These are phyloP conservation scores for Scheffersomyces illinoinensis DNA, from an alignment of 1,139 yeast species.

Conservation along the genomic window DNA sequence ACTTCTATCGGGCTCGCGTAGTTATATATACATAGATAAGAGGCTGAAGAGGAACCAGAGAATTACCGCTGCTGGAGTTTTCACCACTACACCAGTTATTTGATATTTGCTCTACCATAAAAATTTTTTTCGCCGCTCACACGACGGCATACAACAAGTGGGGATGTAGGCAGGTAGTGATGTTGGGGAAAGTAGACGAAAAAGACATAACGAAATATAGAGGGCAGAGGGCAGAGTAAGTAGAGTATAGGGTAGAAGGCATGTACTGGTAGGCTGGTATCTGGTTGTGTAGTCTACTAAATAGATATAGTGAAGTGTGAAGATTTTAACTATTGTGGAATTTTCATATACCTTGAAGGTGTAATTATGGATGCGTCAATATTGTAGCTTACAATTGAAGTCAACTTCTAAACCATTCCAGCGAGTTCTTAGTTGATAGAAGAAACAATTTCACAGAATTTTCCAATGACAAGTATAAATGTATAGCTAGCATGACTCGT, in stretches of 20 bases:
- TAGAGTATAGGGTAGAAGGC: background rate
- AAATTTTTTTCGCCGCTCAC: slow-evolving; percentile 1
- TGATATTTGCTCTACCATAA: slow-evolving; percentile 74
- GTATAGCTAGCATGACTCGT: background rate
- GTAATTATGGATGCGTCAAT: background rate
- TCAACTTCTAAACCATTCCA: no score
- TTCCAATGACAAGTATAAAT: background rate
- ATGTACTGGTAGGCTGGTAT: background rate
- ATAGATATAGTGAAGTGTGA: background rate
- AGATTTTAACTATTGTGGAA: no score
- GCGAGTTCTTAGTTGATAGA: background rate
- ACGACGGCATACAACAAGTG: background rate
- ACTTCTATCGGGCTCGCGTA: background rate
- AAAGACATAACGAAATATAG: no score
- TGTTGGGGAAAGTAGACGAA: background rate
- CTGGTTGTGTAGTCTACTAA: background rate
- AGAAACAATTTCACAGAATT: background rate
- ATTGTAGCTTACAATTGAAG: no score
- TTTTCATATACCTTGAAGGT: background rate
- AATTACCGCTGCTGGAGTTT: background rate
- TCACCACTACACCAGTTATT: background rate
- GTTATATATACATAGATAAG: background rate
- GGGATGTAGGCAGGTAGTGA: background rate
- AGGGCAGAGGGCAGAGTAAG: background rate
- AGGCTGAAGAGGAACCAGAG: background rate